phyloP scores from a whole-genome alignment of 495 filamentous ascomycete genomes.

The Hypoxylon subgilvum region DNA sequence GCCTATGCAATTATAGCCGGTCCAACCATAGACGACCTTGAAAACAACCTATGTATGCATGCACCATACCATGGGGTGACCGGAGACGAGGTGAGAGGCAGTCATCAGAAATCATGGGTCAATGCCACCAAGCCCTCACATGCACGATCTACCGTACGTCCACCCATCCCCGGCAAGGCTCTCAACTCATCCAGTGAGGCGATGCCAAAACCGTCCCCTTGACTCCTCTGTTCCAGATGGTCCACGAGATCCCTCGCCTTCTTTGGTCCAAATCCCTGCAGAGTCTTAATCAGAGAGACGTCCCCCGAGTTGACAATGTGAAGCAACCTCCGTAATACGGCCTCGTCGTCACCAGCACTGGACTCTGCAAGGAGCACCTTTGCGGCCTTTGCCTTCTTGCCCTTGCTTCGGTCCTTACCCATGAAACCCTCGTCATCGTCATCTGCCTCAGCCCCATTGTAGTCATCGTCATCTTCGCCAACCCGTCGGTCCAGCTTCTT shows the following conservation, averaged over 20 bases:
- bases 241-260: constrained; percentile 68
- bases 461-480: constrained; percentile 37
- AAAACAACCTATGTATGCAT: constrained; percentile 20
- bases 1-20: constrained; percentile 28
- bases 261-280: constrained; percentile 74
- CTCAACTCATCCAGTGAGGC: constrained; percentile 58
- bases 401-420: constrained; percentile 41
- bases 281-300: constrained; percentile 67
- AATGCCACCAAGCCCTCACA: constrained; percentile 48
- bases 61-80: constrained; percentile 1
- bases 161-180: constrained; percentile 64
- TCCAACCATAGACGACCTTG: constrained; percentile 14
- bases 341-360: constrained; percentile 31
- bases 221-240: constrained; percentile 57
- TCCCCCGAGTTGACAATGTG: constrained; percentile 88
- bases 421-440: constrained; percentile 55
- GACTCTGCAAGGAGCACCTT: constrained; percentile 20
- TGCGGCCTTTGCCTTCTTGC: constrained; percentile 44
- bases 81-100: constrained; percentile 1
- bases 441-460: constrained; percentile 53
- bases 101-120: constrained; percentile 4
- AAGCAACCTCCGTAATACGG: constrained; percentile 67
- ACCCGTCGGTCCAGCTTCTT: constrained; percentile 20
- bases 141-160: constrained; percentile 63
- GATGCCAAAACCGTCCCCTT: constrained; percentile 49